Base-by-base conservation (phyloP, 495 filamentous ascomycete species). In the Aspergillus bertholletiae region DNA sequence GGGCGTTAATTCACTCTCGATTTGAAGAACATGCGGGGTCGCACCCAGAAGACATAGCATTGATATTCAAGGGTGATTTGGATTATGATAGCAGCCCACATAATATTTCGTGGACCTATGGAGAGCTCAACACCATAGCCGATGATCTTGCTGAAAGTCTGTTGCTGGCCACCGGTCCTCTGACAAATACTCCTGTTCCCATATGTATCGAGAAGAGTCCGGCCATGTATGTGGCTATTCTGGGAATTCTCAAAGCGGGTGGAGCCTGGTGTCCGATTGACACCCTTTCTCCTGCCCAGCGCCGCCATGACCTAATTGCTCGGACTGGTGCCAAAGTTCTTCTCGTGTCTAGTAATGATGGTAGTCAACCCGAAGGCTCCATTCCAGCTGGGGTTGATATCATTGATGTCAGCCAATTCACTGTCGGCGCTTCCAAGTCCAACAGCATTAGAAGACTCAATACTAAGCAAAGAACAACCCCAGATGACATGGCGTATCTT, bases 171-270 rank as follows among this genome's bases (percentile, higher is more conserved):
- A 63, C 52, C 48, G 68, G 64, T 7, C 28, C 53, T 1, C 51
- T 71, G 4, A 58, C 43, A 27, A 61, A 68, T 46, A 39, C 73
- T 17, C 79, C 91, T n/a, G 74, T 96, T 17, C 87, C 82, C 0
- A 82, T 90, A 7, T 87, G 86, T 63, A 93, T 96, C 60, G 82
- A 91, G 49, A 92, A 92, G 66, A 90, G 84, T 56, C 84, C 89
- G 1, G 83, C 88, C 46, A 81, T 90, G 9, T 91, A 86, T 43
- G 85, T 91, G 55, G 82, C 88, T 2, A 89, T 93, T 21, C 73
- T 94, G 6, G 90, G 88, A 5, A 84, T 92, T 40, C 70, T 94
- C 44, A 94, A 94, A 66, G 83, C 85, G 6, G 68, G 68, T 1
- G 64, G 58, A 40, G 70, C 64, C 2, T 73, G 70, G 70, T 73